Evolutionary conservation across 768 basidiomycete species (phyloP).

Genomic region (Agaricus blazei): DNA sequence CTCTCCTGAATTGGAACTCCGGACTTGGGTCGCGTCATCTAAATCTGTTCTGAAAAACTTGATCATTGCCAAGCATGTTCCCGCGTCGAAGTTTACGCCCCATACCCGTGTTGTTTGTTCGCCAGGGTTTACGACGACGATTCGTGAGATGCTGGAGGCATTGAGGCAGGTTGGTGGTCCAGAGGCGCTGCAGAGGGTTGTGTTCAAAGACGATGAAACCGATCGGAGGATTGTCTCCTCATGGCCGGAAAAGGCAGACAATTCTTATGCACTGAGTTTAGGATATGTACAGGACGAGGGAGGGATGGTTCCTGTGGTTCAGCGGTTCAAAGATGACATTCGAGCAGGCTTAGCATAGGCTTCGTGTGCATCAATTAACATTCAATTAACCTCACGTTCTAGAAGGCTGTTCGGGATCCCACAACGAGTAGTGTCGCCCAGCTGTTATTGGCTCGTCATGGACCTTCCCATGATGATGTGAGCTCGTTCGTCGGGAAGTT

Average conservation of each 20-base stretch:
- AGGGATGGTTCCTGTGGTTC: conserved; percentile 40
- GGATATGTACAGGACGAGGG: conserved; percentile 41
- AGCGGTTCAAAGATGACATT: conserved; percentile 21
- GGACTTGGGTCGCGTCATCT: conserved; percentile 46
- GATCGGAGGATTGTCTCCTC: conserved; percentile 40
- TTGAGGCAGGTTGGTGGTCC: conserved; percentile 47
- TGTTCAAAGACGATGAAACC: conserved; percentile 38
- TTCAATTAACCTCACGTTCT: too few species aligned
- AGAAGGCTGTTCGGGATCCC: too few species aligned
- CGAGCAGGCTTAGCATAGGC: not conserved
- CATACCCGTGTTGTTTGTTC: conserved; percentile 53
- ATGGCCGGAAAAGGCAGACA: conserved; percentile 45
- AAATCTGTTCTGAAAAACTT: conserved; percentile 51
- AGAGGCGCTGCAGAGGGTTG: conserved; percentile 39
- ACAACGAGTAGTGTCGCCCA: too few species aligned
- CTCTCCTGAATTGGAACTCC: conserved; percentile 39
- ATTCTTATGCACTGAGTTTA: conserved; percentile 34
- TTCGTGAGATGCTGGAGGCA: conserved; percentile 49
- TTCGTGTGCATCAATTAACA: not conserved
- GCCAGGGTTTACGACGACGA: conserved; percentile 55
- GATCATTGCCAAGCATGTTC: conserved; percentile 40
- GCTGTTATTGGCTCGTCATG: not conserved
- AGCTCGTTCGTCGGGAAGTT: too few species aligned
- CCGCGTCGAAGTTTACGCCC: conserved; percentile 31
- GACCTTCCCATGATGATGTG: not conserved